Base-by-base conservation (phyloP, 495 filamentous ascomycete species). In the Parmelia sp. region DNA sequence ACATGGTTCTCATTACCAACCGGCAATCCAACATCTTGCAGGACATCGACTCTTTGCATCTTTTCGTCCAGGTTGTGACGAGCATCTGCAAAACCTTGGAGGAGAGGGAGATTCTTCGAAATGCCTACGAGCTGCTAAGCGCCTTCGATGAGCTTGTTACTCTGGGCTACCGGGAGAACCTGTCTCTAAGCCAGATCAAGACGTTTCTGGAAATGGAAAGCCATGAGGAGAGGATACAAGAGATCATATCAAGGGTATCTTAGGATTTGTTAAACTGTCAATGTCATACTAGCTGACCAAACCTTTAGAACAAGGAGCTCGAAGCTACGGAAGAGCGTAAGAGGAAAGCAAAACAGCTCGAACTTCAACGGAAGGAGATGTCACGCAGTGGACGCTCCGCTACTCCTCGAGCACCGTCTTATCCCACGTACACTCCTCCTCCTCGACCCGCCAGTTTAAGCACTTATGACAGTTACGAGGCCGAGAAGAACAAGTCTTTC, bases 1-100 rank as follows among this genome's bases (percentile, higher is more conserved):
- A 97, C 83, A 96, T 98, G 84, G 92, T 98, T 61, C 87, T 98
- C 66, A 97, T 98, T 76, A 98, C 95, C 78, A 97, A 97, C 81
- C 90, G 91, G 64, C 93, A 97, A 83, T 96, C 91, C 70, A 98
- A 98, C 79, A 98, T 97, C 69, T 84, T 98, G 37, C 94, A 98
- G 79, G 94, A 98, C 73, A 98, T 98, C 71, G 92, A 97, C 76
- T 96, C 93, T 53, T 85, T 98, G 55, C 94, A 97, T 73, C 83
- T 97, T 9, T 98, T 97, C 70, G 93, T 92, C 59, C 94, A 98
- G 80, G 92, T 98, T 4, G 94, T 96, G 31, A 89, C 88, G 51
- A 96, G 89, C 74, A 94, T 95, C 58, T 98, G 94, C 84, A 96
- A 92, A 79, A 96, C 84, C 71, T 76, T 97, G 40, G 94, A 98